These are phyloP conservation scores for Vitis rotundifolia DNA, from an alignment of 164 flowering plant species.

Conservation along the genomic window DNA sequence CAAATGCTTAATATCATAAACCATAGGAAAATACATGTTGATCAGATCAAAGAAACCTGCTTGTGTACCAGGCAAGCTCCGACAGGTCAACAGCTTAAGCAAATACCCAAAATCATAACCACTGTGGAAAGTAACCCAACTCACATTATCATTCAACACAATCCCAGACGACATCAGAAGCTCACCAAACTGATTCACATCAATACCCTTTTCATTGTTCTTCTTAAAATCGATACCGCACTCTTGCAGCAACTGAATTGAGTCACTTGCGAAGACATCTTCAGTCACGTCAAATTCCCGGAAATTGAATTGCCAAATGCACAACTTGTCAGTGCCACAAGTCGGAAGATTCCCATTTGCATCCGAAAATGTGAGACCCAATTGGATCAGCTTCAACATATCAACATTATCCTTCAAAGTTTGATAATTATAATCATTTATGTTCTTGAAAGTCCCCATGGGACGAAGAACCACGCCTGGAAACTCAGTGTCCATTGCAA, in stretches of 20 bases:
- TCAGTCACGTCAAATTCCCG: conserved; percentile 43
- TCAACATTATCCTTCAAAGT: conserved; percentile 59
- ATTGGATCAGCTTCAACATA: conserved; percentile 51
- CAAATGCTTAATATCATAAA: conserved; percentile 60
- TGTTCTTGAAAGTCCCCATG: conserved; percentile 49
- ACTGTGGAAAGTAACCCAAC: conserved; percentile 53
- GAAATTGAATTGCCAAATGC: conserved; percentile 58
- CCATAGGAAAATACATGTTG: conserved; percentile 43
- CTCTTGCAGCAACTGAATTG: conserved; percentile 49
- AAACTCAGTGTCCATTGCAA: conserved; percentile 63
- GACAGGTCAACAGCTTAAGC: conserved; percentile 49
- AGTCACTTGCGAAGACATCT: conserved; percentile 45
- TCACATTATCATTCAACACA: conserved; percentile 42
- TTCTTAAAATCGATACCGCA: conserved; percentile 57
- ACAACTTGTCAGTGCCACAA: conserved; percentile 38
- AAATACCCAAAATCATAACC: conserved; percentile 53
- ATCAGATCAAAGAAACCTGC: conserved; percentile 48
- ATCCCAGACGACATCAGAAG: conserved; percentile 56
- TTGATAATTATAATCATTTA: conserved; percentile 45
- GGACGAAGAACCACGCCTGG: conserved; percentile 59
- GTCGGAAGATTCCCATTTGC: conserved; percentile 51
- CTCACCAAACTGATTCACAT: conserved; percentile 48
- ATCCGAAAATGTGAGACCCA: conserved; percentile 56
- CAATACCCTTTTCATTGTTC: conserved; percentile 53
- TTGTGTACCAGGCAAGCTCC: conserved; percentile 41